Conservation (phyloP, 176 grass and related monocot species). For the Zizania latifolia region DNA sequence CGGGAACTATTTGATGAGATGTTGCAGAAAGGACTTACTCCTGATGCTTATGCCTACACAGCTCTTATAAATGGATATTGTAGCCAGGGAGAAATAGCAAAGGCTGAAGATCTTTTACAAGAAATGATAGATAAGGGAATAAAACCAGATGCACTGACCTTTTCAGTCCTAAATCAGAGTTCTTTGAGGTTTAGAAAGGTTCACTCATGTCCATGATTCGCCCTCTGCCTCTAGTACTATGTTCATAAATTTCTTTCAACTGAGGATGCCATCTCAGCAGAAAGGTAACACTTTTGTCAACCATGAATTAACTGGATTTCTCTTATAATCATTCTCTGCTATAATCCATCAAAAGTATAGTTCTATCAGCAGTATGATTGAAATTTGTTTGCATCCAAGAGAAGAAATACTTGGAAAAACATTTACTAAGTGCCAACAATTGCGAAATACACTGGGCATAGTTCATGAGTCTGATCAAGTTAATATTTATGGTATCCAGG, state of each 20-base stretch:
- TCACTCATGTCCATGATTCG: constrained; percentile 1
- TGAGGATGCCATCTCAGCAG: neutral
- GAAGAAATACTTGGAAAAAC: too few relatives aligned
- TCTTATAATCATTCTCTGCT: neutral
- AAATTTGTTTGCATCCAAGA: too few relatives aligned
- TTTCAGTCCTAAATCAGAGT: constrained; percentile 34
- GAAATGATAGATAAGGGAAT: constrained; percentile 65
- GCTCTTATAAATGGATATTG: constrained; percentile 68
- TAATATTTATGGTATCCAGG: constrained; percentile 48
- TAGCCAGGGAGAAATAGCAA: constrained; percentile 51
- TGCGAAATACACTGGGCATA: constrained; percentile 10
- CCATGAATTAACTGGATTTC: constrained; percentile 10
- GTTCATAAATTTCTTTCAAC: neutral
- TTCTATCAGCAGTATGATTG: neutral
- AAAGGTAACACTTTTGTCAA: neutral
- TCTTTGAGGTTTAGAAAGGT: neutral
- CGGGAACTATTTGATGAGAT: constrained; percentile 61
- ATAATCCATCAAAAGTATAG: neutral
- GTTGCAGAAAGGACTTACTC: constrained; percentile 46
- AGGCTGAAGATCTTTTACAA: constrained; percentile 49
- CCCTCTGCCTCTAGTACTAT: neutral
- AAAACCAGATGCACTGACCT: constrained; percentile 36
- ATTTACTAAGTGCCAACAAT: neutral
- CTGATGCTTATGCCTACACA: constrained; percentile 57
- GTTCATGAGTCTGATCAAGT: neutral